Conservation (phyloP, 2,329 filamentous ascomycete species). For the Emydomyces testavorans region DNA sequence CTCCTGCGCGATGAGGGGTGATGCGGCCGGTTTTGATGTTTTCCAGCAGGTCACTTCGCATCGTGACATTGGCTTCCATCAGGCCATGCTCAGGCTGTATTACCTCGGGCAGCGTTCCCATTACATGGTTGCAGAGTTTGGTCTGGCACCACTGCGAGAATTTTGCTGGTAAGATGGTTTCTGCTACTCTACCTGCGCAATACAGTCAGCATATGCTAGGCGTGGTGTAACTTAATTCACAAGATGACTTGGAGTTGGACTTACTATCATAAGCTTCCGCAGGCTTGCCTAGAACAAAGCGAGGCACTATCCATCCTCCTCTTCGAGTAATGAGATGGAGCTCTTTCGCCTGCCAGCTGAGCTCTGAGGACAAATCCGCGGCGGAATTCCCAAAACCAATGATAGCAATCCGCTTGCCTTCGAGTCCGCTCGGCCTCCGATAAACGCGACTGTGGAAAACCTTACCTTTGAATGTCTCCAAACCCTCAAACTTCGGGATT, state of each 20-base stretch:
- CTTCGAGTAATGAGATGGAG: slow-evolving; percentile 31
- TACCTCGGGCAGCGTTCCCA: slow-evolving; percentile 24
- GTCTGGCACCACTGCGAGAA: slow-evolving; percentile 25
- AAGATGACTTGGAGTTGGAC: slow-evolving; percentile 14
- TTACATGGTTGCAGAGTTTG: slow-evolving; percentile 23
- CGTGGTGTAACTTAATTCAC: no score
- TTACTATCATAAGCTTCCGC: slow-evolving; percentile 29
- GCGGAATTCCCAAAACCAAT: slow-evolving; percentile 32
- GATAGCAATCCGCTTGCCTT: slow-evolving; percentile 30
- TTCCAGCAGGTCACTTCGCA: slow-evolving; percentile 27
- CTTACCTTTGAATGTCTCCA: slow-evolving; percentile 26
- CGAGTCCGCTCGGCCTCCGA: slow-evolving; percentile 25
- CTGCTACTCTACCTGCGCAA: slow-evolving; percentile 13
- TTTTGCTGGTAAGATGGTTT: slow-evolving; percentile 15
- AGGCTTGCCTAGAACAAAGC: slow-evolving; percentile 30
- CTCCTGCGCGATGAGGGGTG: slow-evolving; percentile 24
- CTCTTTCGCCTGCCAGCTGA: slow-evolving; percentile 26
- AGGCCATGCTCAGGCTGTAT: slow-evolving; percentile 29
- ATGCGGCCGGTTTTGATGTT: slow-evolving; percentile 26
- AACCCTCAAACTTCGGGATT: slow-evolving; percentile 25
- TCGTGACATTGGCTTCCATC: slow-evolving; percentile 27
- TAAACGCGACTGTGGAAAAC: slow-evolving; percentile 33
- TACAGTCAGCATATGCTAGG: no score
- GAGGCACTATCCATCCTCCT: slow-evolving; percentile 32
- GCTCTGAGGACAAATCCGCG: slow-evolving; percentile 32